Base-by-base conservation (phyloP, 1,284 basidiomycete genomes). In the Apiotrichum siamense region DNA sequence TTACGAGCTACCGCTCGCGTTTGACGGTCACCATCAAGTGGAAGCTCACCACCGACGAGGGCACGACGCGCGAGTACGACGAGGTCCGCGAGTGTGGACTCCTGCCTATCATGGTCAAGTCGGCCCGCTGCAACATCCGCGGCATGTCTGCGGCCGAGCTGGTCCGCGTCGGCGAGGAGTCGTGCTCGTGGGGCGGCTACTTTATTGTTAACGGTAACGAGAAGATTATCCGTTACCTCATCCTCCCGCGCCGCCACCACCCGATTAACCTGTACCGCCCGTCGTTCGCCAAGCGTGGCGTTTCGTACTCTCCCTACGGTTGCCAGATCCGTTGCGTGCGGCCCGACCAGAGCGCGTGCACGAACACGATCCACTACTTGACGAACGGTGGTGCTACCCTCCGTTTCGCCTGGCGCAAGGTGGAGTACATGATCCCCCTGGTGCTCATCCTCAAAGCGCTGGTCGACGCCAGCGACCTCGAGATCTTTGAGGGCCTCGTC, bases 191-290 rank as follows among this genome's bases (percentile, higher is more conserved):
- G 70, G 96, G 96, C 41, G 96, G 94, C 25, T 98, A 98, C 77
- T 99, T 98, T 70, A 82, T 99, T 65, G 86, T 99, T 72, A 99
- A 99, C 73, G 96, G 96, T 57, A 98, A 97, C 77, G 96, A 99
- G 77, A 90, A 93, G 76, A 82, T 99, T 61, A 91, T 99, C 65
- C 91, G 96, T 53, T 97, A 93, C 76, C 86, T 75, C 49, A 67
- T 87, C 81, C 70, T 81, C 83, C 64, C 80, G 84, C 62, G 78
- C 77, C 58, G 87, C 85, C 77, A 79, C 78, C 57, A 84, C 82
- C 61, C 83, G 80, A 37, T 87, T 83, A 73, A 75, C 76, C 38
- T 83, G 77, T 70, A 93, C 93, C 72, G 84, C 92, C 59, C 91
- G 83, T 57, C 86, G 84, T 61, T 99, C 91, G 75, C 82, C 51